These are phyloP conservation scores for Knufia petricola DNA, from an alignment of 2,329 filamentous ascomycete species.

Conservation along the genomic window DNA sequence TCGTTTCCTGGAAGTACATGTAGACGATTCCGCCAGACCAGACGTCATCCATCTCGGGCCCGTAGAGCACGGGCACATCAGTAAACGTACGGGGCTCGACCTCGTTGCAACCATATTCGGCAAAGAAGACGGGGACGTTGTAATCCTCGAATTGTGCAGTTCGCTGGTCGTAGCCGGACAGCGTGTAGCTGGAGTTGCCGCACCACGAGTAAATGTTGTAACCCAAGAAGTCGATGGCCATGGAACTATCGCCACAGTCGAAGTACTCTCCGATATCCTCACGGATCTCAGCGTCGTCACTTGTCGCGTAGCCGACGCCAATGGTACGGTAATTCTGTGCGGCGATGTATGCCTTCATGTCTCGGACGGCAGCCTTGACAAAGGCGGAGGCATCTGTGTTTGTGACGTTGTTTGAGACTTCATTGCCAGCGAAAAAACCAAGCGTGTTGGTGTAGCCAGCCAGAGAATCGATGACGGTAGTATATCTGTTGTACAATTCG, in stretches of 20 bases:
- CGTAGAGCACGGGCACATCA: conserved; percentile 75
- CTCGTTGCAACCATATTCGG: conserved; percentile 93
- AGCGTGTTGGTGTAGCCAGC: conserved; percentile 80
- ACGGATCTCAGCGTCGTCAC: conserved; percentile 79
- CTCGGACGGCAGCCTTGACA: conserved; percentile 95
- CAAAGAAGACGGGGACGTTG: conserved; percentile 93
- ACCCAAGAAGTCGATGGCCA: conserved; percentile 90
- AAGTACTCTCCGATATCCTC: conserved; percentile 81
- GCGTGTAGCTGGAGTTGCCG: conserved; percentile 64
- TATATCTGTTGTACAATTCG: conserved; percentile 71
- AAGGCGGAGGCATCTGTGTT: conserved; percentile 87
- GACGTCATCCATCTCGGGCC: conserved; percentile 67
- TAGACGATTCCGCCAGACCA: conserved; percentile 97
- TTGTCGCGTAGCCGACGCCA: conserved; percentile 91
- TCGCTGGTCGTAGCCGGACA: conserved; percentile 72
- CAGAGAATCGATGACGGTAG: conserved; percentile 69
- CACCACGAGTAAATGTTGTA: conserved; percentile 99
- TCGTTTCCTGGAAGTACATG: conserved; percentile 91
- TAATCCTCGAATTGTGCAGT: conserved; percentile 81
- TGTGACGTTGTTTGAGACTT: conserved; percentile 80
- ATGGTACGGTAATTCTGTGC: conserved; percentile 64
- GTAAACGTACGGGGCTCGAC: conserved; percentile 65
- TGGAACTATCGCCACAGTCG: conserved; percentile 64
- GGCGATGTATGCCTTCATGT: conserved; percentile 91
- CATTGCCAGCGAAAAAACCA: conserved; percentile 97